Conservation (phyloP, 495 filamentous ascomycete genomes). For the Staphylotrichum tortipilum region DNA sequence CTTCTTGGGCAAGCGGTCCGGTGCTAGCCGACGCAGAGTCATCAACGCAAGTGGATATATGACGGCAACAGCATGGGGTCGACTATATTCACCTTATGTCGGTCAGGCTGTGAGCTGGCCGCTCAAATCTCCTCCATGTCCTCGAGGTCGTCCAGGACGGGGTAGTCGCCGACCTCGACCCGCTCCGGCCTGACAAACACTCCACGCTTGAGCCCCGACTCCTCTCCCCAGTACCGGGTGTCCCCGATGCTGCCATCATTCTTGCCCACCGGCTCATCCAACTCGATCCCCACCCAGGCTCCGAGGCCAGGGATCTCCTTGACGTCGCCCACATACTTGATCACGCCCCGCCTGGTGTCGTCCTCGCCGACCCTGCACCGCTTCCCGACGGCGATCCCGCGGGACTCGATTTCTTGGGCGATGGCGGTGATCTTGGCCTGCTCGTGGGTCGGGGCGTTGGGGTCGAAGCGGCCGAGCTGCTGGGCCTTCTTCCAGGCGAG, state of each 20-base stretch:
- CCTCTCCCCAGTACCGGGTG: constrained; percentile 64
- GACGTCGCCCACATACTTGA: constrained; percentile 77
- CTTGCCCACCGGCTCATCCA: constrained; percentile 82
- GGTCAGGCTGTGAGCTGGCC: neutral
- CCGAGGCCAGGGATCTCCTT: constrained; percentile 67
- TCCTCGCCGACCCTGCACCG: constrained; percentile 55
- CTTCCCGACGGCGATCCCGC: constrained; percentile 56
- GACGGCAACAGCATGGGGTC: too few relatives aligned
- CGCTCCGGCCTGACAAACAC: constrained; percentile 86
- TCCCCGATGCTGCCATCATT: constrained; percentile 82
- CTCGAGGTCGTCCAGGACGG: constrained; percentile 64
- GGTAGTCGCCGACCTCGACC: constrained; percentile 80
- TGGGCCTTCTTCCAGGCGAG: constrained; percentile 88
- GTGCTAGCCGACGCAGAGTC: too few relatives aligned
- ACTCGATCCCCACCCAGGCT: constrained; percentile 75
- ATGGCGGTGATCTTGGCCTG: constrained; percentile 60
- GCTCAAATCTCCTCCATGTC: constrained; percentile 79
- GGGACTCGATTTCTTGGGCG: constrained; percentile 53
- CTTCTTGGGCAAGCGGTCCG: too few relatives aligned
- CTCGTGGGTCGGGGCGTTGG: constrained; percentile 62
- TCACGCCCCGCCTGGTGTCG: constrained; percentile 69
- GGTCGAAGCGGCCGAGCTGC: constrained; percentile 91
- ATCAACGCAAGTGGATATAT: too few relatives aligned
- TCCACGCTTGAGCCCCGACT: constrained; percentile 56
- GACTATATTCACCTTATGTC: too few relatives aligned